Evolutionary conservation across 164 flowering plant genomes (phyloP).

Genomic region (Aristolochia californica): DNA sequence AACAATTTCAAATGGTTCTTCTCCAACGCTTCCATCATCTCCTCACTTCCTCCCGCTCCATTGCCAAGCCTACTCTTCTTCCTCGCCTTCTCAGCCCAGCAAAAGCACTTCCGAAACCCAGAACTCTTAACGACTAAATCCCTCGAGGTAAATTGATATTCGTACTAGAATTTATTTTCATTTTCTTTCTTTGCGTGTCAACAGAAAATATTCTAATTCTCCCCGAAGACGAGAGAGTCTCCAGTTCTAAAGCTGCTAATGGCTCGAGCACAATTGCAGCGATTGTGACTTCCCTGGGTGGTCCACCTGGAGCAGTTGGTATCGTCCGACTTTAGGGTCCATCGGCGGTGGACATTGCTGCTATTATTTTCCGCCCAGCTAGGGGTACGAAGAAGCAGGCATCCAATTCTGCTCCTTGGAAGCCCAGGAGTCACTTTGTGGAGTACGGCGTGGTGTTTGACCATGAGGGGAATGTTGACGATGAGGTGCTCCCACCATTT

Average conservation of each 20-base stretch:
- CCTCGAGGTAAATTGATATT: slow-evolving; percentile 5
- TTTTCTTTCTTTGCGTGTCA: not conserved
- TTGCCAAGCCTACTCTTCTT: slow-evolving; percentile 3
- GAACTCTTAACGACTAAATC: slow-evolving; percentile 8
- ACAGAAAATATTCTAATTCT: slow-evolving; percentile 25
- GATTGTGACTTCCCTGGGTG: slow-evolving; percentile 82
- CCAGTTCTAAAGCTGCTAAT: slow-evolving; percentile 1
- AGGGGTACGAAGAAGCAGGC: slow-evolving; percentile 23
- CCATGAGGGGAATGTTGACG: slow-evolving; percentile 48
- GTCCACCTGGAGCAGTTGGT: slow-evolving; percentile 82
- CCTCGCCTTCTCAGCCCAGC: slow-evolving; percentile 11
- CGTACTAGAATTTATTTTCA: not conserved
- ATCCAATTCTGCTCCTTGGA: slow-evolving; percentile 28
- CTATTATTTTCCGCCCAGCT: slow-evolving; percentile 46
- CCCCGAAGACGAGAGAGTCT: slow-evolving; percentile 32
- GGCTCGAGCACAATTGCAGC: slow-evolving; percentile 68
- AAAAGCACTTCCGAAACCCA: slow-evolving; percentile 11
- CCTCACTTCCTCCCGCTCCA: slow-evolving; percentile 9
- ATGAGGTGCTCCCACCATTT: slow-evolving; percentile 48
- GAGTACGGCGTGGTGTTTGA: slow-evolving; percentile 83
- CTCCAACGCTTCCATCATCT: slow-evolving; percentile 17
- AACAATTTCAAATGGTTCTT: slow-evolving; percentile 9
- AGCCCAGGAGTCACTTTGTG: slow-evolving; percentile 72
- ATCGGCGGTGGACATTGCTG: slow-evolving; percentile 50
- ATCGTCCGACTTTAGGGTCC: slow-evolving; percentile 84